Evolutionary conservation across 176 grass and related monocot species (phyloP).

Genomic region (Hsuehochloa calcarea): DNA sequence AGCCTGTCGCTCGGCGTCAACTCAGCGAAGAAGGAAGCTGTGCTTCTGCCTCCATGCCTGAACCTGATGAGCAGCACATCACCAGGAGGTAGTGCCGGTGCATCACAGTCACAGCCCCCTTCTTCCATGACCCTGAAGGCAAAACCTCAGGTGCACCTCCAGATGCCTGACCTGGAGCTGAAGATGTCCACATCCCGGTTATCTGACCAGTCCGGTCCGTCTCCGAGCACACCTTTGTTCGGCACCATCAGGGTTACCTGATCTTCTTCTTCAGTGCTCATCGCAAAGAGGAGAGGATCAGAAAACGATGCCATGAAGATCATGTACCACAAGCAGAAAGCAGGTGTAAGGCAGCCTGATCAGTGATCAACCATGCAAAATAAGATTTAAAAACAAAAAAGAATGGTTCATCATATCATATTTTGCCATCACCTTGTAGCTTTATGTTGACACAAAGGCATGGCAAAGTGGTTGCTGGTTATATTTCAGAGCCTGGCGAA

Average conservation of each 20-base stretch:
- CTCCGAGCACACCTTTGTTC: conserved; percentile 22
- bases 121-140: conserved; percentile 2
- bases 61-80: conserved; percentile 36
- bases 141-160: conserved; percentile 35
- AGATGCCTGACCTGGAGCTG: conserved; percentile 58
- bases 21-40: background rate
- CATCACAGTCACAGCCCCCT: background rate
- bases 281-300: background rate
- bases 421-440: conserved; percentile 23
- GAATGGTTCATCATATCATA: background rate
- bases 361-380: background rate
- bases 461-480: conserved; percentile 17
- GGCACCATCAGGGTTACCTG: conserved; percentile 43
- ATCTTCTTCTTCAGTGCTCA: conserved; percentile 9
- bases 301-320: conserved; percentile 11
- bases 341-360: background rate
- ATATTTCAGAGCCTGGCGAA: conserved; percentile 25
- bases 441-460: conserved; percentile 48
- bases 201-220: conserved; percentile 20
- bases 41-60: conserved; percentile 20
- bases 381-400: background rate
- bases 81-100: background rate
- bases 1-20: background rate
- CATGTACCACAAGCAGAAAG: conserved; percentile 10
- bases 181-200: conserved; percentile 54